A percentile compares a stretch with the other conserved stretches of the same genome.
Evolutionary conservation across 2,329 filamentous ascomycete genomes (phyloP).

Genomic region (Biscogniauxia marginata): DNA sequence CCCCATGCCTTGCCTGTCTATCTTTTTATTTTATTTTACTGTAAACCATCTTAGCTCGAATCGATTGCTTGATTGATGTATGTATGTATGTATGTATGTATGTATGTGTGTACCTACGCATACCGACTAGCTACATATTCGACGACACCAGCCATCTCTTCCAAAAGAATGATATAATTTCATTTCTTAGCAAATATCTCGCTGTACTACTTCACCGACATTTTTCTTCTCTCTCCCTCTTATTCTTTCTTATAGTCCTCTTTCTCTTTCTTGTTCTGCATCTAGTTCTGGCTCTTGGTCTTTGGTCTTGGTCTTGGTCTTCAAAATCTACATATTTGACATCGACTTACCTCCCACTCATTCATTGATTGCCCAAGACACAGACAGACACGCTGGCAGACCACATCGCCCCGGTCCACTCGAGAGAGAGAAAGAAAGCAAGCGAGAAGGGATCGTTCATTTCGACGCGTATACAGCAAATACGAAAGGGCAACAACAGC

Average conservation of each 20-base stretch:
- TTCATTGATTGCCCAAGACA: too few relatives aligned
- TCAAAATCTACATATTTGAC: too few relatives aligned
- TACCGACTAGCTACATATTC: background rate
- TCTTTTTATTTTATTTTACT: background rate
- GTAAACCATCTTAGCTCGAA: too few relatives aligned
- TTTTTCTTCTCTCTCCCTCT: background rate
- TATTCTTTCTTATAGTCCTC: background rate
- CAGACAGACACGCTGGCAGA: too few relatives aligned
- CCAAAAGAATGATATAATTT: background rate
- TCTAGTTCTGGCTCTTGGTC: too few relatives aligned
- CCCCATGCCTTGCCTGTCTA: background rate
- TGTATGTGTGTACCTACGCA: background rate
- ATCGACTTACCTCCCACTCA: too few relatives aligned
- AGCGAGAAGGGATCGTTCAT: too few relatives aligned
- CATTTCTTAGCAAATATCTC: background rate
- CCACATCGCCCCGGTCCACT: too few relatives aligned
- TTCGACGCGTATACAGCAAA: too few relatives aligned
- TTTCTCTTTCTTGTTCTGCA: background rate
- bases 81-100: background rate
- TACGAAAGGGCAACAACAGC: background rate
- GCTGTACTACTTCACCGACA: background rate
- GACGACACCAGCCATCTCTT: background rate
- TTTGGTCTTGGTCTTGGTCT: too few relatives aligned
- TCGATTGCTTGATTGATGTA: background rate
- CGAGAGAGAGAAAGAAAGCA: too few relatives aligned